These are phyloP conservation scores for Taphrina communis DNA, from an alignment of 1,139 yeast genomes.

Conservation along the genomic window DNA sequence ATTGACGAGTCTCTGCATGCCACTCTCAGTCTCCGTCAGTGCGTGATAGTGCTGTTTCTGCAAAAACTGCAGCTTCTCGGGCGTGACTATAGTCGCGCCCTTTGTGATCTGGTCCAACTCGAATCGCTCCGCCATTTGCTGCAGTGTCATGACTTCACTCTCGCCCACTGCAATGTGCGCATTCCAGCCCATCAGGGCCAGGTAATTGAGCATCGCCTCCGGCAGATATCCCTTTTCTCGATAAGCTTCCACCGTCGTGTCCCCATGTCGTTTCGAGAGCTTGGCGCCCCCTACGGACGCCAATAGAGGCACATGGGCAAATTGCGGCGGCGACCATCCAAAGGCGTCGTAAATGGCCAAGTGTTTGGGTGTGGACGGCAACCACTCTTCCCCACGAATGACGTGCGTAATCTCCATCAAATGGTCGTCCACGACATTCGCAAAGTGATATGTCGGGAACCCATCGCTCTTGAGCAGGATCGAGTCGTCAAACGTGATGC, in stretches of 20 bases:
- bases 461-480: slow-evolving; percentile 89
- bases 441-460: slow-evolving; percentile 93
- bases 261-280: slow-evolving; percentile 84
- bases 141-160: slow-evolving; percentile 64
- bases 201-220: slow-evolving; percentile 84
- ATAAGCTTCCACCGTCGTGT: slow-evolving; percentile 62
- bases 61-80: slow-evolving; percentile 72
- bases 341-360: slow-evolving; percentile 83
- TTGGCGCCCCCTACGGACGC: slow-evolving; percentile 78
- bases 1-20: slow-evolving; percentile 19
- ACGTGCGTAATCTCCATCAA: slow-evolving; percentile 92
- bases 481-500: slow-evolving; percentile 81
- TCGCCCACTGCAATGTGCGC: slow-evolving; percentile 40
- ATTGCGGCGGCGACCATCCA: slow-evolving; percentile 83
- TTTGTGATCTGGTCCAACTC: slow-evolving; percentile 75
- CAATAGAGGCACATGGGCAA: slow-evolving; percentile 85
- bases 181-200: slow-evolving; percentile 94
- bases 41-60: slow-evolving; percentile 53
- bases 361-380: slow-evolving; percentile 94
- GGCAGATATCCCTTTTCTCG: slow-evolving; percentile 66
- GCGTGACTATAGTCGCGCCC: slow-evolving; percentile 92
- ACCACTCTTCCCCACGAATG: slow-evolving; percentile 96
- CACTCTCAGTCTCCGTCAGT: slow-evolving; percentile 22
- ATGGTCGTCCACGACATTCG: slow-evolving; percentile 94
- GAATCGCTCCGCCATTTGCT: slow-evolving; percentile 60